A percentile compares a stretch with the other conserved stretches of the same genome.
Conservation (phyloP, 2,329 filamentous ascomycete species). For the Sodiomyces alkalinus region DNA sequence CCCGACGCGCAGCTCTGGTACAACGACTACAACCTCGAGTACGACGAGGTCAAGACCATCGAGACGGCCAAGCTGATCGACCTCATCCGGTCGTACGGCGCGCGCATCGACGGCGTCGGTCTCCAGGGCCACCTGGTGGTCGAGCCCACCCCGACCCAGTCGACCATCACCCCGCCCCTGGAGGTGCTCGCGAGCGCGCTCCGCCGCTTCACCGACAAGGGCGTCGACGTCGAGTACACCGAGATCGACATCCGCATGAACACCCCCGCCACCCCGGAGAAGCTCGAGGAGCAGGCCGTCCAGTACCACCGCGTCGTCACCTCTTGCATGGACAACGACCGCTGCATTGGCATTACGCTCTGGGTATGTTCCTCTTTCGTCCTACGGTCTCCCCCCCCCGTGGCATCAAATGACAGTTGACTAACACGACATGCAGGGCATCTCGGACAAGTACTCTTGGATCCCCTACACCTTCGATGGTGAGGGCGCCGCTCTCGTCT, state of each 20-base stretch:
- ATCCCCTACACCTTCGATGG: constrained; percentile 24
- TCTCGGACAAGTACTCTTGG: constrained; percentile 14
- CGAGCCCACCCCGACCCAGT: constrained; percentile 26
- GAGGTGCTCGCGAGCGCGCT: constrained; percentile 17
- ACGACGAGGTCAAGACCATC: constrained; percentile 28
- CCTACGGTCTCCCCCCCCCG: background rate
- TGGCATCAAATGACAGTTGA: background rate
- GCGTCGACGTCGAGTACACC: constrained; percentile 36
- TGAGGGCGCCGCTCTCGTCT: constrained; percentile 24
- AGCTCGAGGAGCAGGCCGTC: constrained; percentile 14
- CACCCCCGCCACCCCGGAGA: constrained; percentile 13
- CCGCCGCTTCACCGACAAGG: constrained; percentile 22
- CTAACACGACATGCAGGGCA: background rate
- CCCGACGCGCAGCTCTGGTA: constrained; percentile 40
- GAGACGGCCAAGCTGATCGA: constrained; percentile 27
- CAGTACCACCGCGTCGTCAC: constrained; percentile 12
- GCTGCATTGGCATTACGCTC: constrained; percentile 17
- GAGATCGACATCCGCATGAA: constrained; percentile 36
- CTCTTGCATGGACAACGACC: constrained; percentile 2
- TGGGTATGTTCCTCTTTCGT: constrained; percentile 10
- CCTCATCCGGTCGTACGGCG: constrained; percentile 28
- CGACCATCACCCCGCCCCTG: constrained; percentile 16
- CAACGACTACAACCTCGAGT: constrained; percentile 47
- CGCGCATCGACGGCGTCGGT: constrained; percentile 47
- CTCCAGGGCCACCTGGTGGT: constrained; percentile 46